Percentiles rank a stretch among this genome's conserved stretches.
These are phyloP conservation scores for Kodamaea kakaduensis DNA, from an alignment of 805 yeast species.

Conservation along the genomic window DNA sequence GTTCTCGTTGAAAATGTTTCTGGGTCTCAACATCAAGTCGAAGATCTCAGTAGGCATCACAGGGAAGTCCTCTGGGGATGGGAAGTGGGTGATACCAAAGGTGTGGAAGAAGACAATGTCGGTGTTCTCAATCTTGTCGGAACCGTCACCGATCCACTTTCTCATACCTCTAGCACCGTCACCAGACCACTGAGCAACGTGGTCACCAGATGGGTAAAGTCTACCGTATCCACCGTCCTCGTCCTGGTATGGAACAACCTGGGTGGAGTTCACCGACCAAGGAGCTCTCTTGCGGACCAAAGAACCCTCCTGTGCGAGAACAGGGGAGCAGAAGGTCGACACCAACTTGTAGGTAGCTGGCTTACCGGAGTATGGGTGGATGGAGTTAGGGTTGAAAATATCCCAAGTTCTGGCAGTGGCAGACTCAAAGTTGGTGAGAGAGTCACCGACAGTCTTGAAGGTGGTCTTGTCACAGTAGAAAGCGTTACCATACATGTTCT, in stretches of 20 bases:
- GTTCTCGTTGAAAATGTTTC: constrained; percentile 73
- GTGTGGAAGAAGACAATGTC: constrained; percentile 78
- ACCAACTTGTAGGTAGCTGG: constrained; percentile 76
- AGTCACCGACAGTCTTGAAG: constrained; percentile 66
- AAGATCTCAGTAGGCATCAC: constrained; percentile 86
- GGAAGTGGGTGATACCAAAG: constrained; percentile 81
- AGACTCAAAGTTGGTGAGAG: constrained; percentile 58
- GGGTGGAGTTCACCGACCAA: constrained; percentile 66
- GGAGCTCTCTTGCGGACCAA: constrained; percentile 78
- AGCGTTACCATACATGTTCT: constrained; percentile 75
- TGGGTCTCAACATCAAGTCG: constrained; percentile 68
- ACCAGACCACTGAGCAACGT: constrained; percentile 71
- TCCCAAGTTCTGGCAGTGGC: constrained; percentile 73
- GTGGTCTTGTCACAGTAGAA: constrained; percentile 61
- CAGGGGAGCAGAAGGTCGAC: constrained; percentile 68
- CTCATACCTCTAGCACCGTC: constrained; percentile 64
- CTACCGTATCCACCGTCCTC: constrained; percentile 48
- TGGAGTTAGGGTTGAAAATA: constrained; percentile 64
- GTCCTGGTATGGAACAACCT: constrained; percentile 69
- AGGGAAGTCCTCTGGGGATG: constrained; percentile 88
- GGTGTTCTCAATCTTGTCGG: constrained; percentile 55
- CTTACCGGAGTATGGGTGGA: constrained; percentile 66
- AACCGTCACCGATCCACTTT: constrained; percentile 64
- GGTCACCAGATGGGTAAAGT: constrained; percentile 77
- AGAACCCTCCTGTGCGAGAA: constrained; percentile 70